phyloP scores from a whole-genome alignment of 352 stramenopile genomes.

The Globisporangium viniferum region DNA sequence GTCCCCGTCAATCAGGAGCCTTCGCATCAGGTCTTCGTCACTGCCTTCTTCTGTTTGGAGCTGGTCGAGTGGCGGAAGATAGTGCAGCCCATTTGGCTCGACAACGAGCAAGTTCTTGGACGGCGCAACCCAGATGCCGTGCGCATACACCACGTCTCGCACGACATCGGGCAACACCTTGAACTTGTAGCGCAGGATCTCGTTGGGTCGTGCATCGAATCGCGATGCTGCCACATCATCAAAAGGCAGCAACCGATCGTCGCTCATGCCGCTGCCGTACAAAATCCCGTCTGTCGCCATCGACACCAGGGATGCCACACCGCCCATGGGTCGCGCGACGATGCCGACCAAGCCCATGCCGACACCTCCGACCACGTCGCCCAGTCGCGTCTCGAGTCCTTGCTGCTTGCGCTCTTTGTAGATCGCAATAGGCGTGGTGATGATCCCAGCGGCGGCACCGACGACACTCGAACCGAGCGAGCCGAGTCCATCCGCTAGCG shows the following conservation, averaged over 20 bases:
- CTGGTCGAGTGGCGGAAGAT: conserved; percentile 12
- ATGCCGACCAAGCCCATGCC: conserved; percentile 80
- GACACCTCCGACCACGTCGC: conserved; percentile 66
- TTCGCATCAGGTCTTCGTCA: conserved; percentile 22
- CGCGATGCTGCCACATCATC: conserved; percentile 22
- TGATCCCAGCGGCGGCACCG: conserved; percentile 66
- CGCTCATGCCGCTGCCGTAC: conserved; percentile 50
- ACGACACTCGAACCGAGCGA: conserved; percentile 76
- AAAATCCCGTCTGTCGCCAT: conserved; percentile 75
- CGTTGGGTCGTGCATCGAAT: conserved; percentile 60
- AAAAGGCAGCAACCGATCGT: conserved; percentile 28
- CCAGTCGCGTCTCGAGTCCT: conserved; percentile 53
- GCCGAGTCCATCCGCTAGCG: conserved; percentile 56
- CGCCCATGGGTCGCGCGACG: conserved; percentile 71
- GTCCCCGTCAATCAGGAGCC: conserved; percentile 37
- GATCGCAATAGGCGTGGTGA: conserved; percentile 73
- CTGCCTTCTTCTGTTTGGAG: conserved; percentile 16
- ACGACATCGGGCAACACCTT: conserved; percentile 60
- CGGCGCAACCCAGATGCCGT: conserved; percentile 58
- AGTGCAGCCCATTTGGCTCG: conserved; percentile 24
- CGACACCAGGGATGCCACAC: conserved; percentile 72
- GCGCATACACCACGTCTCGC: conserved; percentile 54
- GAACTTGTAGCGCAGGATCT: conserved; percentile 73
- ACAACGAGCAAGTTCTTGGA: conserved; percentile 20
- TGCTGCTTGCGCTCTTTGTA: conserved; percentile 68